These are phyloP conservation scores for Dianthus caryophyllus DNA, from an alignment of 148 eudicot species.

Conservation along the genomic window DNA sequence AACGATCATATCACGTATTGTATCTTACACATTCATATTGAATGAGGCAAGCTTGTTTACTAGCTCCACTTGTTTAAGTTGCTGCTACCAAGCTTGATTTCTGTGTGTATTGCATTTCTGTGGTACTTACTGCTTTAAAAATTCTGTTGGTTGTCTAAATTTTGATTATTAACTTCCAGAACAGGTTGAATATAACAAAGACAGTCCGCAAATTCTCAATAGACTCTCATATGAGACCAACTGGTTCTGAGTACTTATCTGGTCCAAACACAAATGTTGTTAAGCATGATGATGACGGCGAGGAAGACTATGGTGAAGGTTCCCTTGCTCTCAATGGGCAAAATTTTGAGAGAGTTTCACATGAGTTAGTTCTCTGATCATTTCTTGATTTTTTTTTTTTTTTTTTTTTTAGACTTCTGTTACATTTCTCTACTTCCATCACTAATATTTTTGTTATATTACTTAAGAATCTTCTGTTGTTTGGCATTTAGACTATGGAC, in stretches of 20 bases:
- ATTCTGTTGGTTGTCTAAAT: conserved; percentile 27
- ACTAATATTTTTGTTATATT: neutral
- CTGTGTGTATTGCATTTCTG: neutral
- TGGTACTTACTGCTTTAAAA: neutral
- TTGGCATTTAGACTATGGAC: neutral
- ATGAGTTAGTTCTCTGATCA: conserved; percentile 49
- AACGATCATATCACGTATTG: no score
- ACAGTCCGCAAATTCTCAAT: conserved; percentile 83
- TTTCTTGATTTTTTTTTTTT: conserved; percentile 9
- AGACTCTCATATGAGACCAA: conserved; percentile 52
- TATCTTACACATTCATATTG: no score
- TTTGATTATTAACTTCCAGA: conserved; percentile 54
- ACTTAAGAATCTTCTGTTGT: neutral
- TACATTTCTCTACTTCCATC: neutral
- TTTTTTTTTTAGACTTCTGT: neutral
- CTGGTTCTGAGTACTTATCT: conserved; percentile 68
- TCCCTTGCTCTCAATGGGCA: conserved; percentile 47
- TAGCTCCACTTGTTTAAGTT: neutral
- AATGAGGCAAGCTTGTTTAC: no score
- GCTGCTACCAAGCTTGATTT: neutral
- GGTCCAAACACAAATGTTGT: conserved; percentile 39
- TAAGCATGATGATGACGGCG: conserved; percentile 82
- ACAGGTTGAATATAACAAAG: conserved; percentile 96
- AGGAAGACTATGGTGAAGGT: conserved; percentile 73
- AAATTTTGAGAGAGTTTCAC: conserved; percentile 71